Evolutionary conservation across 2,329 filamentous ascomycete species (phyloP).

Genomic region (Aureobasidium lini): DNA sequence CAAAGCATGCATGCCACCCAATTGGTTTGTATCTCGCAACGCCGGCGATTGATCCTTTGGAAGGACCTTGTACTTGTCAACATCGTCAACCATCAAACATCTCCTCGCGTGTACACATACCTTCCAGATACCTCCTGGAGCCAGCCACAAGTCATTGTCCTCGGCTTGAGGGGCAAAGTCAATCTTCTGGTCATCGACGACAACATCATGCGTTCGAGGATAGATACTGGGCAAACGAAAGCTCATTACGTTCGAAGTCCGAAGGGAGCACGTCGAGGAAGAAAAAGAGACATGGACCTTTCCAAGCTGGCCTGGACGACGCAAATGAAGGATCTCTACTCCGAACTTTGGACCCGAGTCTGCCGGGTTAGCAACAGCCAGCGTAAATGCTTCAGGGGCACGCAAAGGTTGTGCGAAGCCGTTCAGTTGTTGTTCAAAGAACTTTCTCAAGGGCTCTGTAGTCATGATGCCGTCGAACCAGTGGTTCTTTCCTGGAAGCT

Average conservation of each 20-base stretch:
- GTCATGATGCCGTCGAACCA: constrained; percentile 52
- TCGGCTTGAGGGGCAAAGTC: not conserved
- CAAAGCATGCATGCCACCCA: constrained; percentile 48
- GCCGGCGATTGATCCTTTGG: not conserved
- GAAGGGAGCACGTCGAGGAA: constrained; percentile 29
- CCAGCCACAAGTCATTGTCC: not conserved
- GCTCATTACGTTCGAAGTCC: constrained; percentile 36
- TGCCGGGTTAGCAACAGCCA: constrained; percentile 45
- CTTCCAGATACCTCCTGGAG: constrained; percentile 1
- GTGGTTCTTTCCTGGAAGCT: constrained; percentile 43
- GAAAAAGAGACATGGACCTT: constrained; percentile 36
- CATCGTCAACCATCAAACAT: not conserved
- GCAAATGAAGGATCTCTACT: constrained; percentile 43
- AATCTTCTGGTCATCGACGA: constrained; percentile 1
- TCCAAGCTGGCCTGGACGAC: constrained; percentile 44
- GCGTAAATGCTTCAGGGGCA: constrained; percentile 33
- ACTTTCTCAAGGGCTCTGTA: constrained; percentile 40
- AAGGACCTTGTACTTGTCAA: constrained; percentile 5
- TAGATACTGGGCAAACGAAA: constrained; percentile 18
- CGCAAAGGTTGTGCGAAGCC: constrained; percentile 17
- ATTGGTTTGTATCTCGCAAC: constrained; percentile 38
- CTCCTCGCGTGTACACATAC: not conserved
- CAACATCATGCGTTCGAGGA: constrained; percentile 1
- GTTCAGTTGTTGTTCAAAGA: constrained; percentile 37
- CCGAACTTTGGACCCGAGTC: constrained; percentile 47